phyloP scores from a whole-genome alignment of 306 rosid genomes.

The Prunus fruticosa region DNA sequence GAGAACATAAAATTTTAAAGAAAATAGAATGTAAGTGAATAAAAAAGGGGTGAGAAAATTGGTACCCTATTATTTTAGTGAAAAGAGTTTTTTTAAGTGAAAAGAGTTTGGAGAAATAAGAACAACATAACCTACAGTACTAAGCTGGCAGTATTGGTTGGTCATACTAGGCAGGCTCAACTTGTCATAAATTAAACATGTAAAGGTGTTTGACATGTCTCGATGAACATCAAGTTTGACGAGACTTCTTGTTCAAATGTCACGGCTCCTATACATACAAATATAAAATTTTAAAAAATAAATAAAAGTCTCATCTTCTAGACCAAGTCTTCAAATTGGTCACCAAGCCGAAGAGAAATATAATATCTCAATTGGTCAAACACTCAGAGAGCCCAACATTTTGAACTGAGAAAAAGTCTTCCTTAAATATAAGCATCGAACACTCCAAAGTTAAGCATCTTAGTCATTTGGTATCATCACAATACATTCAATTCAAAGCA shows the following conservation, averaged over 20 bases:
- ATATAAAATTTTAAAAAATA: neutral
- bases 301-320: neutral
- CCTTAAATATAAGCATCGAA: neutral
- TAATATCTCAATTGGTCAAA: neutral
- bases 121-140: too few relatives aligned
- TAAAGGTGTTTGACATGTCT: neutral
- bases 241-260: neutral
- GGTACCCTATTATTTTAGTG: too few relatives aligned
- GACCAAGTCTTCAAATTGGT: neutral
- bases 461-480: neutral
- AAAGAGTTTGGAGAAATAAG: too few relatives aligned
- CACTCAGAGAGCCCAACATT: neutral
- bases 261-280: neutral
- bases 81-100: too few relatives aligned
- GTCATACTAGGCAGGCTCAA: neutral
- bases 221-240: neutral
- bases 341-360: neutral
- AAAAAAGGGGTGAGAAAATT: too few relatives aligned
- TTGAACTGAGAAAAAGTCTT: neutral
- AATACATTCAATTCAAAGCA: neutral
- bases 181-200: neutral
- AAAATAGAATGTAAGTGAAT: too few relatives aligned
- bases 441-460: neutral
- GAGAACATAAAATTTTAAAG: too few relatives aligned
- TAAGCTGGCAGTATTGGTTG: neutral